Percentiles rank a stretch among this genome's conserved stretches.
These are phyloP conservation scores for Plasmodium billcollinsi DNA, from an alignment of 169 alveolate species.

Conservation along the genomic window DNA sequence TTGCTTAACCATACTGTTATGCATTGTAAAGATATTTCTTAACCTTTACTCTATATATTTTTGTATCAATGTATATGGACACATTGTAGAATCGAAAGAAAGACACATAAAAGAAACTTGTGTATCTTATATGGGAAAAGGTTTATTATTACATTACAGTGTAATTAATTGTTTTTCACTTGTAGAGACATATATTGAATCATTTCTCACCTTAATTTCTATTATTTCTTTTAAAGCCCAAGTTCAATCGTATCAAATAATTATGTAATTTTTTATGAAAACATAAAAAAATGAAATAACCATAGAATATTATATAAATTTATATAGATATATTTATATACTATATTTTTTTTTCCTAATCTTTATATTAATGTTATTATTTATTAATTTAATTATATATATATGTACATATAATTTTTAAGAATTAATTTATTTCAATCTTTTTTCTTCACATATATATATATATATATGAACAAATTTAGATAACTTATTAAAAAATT, in stretches of 20 bases:
- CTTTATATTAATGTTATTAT: no score
- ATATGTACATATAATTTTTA: no score
- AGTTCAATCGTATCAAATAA: slow-evolving; percentile 60
- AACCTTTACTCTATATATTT: slow-evolving; percentile 38
- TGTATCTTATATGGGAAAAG: slow-evolving; percentile 36
- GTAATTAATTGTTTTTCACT: slow-evolving; percentile 38
- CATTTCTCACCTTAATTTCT: slow-evolving; percentile 42
- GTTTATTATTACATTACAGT: slow-evolving; percentile 13
- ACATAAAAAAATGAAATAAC: no score
- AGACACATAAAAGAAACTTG: slow-evolving; percentile 26
- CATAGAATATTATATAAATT: no score
- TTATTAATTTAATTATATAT: no score
- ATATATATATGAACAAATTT: no score
- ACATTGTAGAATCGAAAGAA: slow-evolving; percentile 28
- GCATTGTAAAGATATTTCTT: slow-evolving; percentile 24
- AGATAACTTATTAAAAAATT: no score
- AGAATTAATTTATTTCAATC: no score
- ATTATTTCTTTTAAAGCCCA: slow-evolving; percentile 52
- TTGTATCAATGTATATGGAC: slow-evolving; percentile 6
- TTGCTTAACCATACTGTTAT: slow-evolving; percentile 33
- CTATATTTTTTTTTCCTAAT: no score
- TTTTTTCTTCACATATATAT: no score
- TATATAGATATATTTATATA: no score
- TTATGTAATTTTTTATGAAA: slow-evolving; percentile 12
- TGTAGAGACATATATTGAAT: slow-evolving; percentile 51